Evolutionary conservation across 2,329 filamentous ascomycete genomes (phyloP), one percentile per base, ranked within the genome.

Genomic region (Fusarium nodosum): DNA sequence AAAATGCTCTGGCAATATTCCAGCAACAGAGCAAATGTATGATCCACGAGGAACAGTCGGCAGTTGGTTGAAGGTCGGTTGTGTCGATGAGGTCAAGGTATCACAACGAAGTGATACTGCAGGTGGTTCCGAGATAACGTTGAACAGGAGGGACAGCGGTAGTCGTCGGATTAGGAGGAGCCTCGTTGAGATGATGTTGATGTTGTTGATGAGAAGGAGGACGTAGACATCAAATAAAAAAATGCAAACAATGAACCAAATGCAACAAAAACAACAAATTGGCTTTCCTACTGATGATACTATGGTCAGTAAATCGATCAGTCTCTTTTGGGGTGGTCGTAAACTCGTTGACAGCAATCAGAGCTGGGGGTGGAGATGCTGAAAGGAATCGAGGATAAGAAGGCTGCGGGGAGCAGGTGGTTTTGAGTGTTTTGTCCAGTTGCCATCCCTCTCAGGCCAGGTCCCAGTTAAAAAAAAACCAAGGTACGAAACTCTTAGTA

Each of bases 1-100:
- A 60, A 52, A 52, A 46, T 62, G 71, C 76, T 76, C 73, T 74
- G 76, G 79, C 78, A 79, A 79, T 80, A 79, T 80, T 80, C 77
- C 79, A 80, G 79, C 79, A 80, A 79, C 77, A 74, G 69, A 77
- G 70, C 71, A 69, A 48, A 38, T 24, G 26, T 39, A 7, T 51
- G 15, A 41, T 18, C 55, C 63, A 65, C 71, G 69, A 67, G 41
- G 71, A 46, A 67, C 64, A 67, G 56, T 58, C 63, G 68, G 38
- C 62, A 70, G 73, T 65, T 68, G 66, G 45, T 44, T 44, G 22
- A 28, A 5, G 22, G 12, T 22, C 36, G 52, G 42, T 45, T 30
- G 7, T 26, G 38, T 47, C 57, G 55, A 45, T 60, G 59, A 42
- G 45, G 48, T 31, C 31, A 42, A 12, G 36, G 62, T 65, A 66